A percentile compares a stretch with the other conserved stretches of the same genome.
phyloP scores from a whole-genome alignment of 352 stramenopile species.

The Pythium utonaiense region DNA sequence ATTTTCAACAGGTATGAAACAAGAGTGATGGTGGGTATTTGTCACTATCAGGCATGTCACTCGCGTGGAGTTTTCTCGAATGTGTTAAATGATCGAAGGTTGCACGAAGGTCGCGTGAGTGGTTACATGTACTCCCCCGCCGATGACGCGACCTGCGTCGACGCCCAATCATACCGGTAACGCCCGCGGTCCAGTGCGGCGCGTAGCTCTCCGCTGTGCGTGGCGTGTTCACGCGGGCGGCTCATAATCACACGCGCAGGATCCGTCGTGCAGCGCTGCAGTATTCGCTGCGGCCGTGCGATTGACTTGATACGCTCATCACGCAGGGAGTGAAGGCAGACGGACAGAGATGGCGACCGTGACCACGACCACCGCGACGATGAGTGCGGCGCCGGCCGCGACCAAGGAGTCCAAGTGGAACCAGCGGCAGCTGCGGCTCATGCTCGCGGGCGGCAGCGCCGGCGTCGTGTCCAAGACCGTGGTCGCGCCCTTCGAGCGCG shows the following conservation, averaged over 20 bases:
- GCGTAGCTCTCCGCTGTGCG: not conserved
- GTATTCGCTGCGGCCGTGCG: conserved; percentile 17
- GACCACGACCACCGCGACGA: not conserved
- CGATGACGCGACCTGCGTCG: conserved; percentile 17
- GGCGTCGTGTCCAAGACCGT: conserved; percentile 81
- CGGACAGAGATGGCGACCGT: not conserved
- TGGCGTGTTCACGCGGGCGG: not conserved
- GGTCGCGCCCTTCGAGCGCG: conserved; percentile 74
- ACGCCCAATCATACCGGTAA: conserved; percentile 3
- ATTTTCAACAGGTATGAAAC: not conserved
- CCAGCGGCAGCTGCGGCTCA: conserved; percentile 57
- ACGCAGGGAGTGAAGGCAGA: not conserved
- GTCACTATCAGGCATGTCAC: not conserved
- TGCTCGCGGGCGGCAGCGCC: conserved; percentile 64
- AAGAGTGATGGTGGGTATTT: conserved; percentile 21
- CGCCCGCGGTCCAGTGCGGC: not conserved
- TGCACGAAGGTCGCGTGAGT: conserved; percentile 24
- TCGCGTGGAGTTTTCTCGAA: not conserved
- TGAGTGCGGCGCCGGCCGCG: not conserved
- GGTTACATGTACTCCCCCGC: not conserved
- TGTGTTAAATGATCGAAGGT: conserved; percentile 5
- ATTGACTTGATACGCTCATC: not conserved
- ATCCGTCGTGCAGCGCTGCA: conserved; percentile 7
- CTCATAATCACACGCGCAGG: not conserved
- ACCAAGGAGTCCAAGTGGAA: conserved; percentile 38